phyloP scores from a whole-genome alignment of 1,284 basidiomycete genomes.

The Mycena citricolor region DNA sequence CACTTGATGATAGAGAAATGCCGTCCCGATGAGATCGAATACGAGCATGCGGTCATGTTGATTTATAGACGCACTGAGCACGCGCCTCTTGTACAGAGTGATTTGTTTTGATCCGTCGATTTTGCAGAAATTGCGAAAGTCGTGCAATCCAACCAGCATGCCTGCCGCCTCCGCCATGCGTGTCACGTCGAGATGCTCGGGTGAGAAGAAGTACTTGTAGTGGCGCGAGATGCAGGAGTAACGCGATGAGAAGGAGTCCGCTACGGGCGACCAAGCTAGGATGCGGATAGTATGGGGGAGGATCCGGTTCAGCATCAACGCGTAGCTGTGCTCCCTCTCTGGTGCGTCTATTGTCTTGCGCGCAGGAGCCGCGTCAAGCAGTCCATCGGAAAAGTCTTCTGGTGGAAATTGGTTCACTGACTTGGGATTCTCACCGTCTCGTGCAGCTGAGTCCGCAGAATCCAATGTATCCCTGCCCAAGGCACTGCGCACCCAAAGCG shows the following conservation, averaged over 20 bases:
- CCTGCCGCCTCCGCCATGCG: slow-evolving; percentile 79
- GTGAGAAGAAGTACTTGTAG: slow-evolving; percentile 95
- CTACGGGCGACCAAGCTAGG: slow-evolving; percentile 92
- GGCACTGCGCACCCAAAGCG: slow-evolving; percentile 81
- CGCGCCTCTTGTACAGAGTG: slow-evolving; percentile 67
- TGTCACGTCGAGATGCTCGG: slow-evolving; percentile 61
- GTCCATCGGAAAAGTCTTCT: slow-evolving; percentile 20
- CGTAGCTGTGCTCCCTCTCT: slow-evolving; percentile 79
- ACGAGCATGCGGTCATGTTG: slow-evolving; percentile 58
- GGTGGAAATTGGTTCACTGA: no score
- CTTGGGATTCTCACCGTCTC: not conserved
- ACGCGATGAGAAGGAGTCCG: slow-evolving; percentile 77
- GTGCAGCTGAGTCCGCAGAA: no score
- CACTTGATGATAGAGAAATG: slow-evolving; percentile 96
- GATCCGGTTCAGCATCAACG: slow-evolving; percentile 80
- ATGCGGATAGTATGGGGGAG: slow-evolving; percentile 88
- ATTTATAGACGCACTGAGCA: slow-evolving; percentile 68
- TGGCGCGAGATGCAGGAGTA: slow-evolving; percentile 87
- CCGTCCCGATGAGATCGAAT: slow-evolving; percentile 84
- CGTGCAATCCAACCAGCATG: slow-evolving; percentile 84
- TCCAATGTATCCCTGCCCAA: slow-evolving; percentile 28
- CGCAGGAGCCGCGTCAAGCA: slow-evolving; percentile 23
- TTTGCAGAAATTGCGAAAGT: slow-evolving; percentile 95
- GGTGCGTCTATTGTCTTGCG: no score
- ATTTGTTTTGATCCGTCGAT: slow-evolving; percentile 92